Evolutionary conservation across 305 asterid species (phyloP), one percentile per base, ranked within the genome.

Genomic region (Fraxinus greggii): DNA sequence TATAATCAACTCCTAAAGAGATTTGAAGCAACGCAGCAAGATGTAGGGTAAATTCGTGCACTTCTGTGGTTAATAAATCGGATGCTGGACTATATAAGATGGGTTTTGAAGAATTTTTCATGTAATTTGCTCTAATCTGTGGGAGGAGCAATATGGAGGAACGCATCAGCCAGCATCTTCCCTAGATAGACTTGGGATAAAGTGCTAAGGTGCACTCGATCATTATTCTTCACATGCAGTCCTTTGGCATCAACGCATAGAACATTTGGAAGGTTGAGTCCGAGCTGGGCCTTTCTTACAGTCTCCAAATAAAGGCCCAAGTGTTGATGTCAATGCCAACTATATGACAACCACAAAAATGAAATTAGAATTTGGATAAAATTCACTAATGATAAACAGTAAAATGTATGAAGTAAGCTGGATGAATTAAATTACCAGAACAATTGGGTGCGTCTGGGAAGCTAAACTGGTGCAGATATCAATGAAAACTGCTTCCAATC

Each of bases 191-290:
- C 91, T 78, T 92, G 90, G 2, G 92, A 85, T 12, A 78, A 45
- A 0, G 94, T 84, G 40, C 72, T 84, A 7, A 92, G 92, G 74
- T 90, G 96, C 72, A 90, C 36, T 32, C 73, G 76, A 63, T 90
- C 92, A 0, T 45, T 10, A 9, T 12, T 85, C 76, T 85, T 76
- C 13, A 89, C 80, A 78, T 65, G 77, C 51, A 89, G 63, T 9
- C 93, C 94, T 38, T 81, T 84, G 1, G 94, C 94, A 85, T 92
- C 96, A 0, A 92, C 91, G 36, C 86, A 83, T 59, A 56, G 80
- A 69, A 90, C 89, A 40, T 86, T 87, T 0, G 59, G 59, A 45
- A 45, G 59, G n/a, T 87, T 54, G 17, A 84, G 87, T 9, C 36
- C 89, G 32, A 88, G 35, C 76, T 92, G 96, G 56, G 89, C 91